Evolutionary conservation across 768 basidiomycete species (phyloP), one percentile per base, ranked within the genome.

Genomic region (Boletus subcaerulescens): DNA sequence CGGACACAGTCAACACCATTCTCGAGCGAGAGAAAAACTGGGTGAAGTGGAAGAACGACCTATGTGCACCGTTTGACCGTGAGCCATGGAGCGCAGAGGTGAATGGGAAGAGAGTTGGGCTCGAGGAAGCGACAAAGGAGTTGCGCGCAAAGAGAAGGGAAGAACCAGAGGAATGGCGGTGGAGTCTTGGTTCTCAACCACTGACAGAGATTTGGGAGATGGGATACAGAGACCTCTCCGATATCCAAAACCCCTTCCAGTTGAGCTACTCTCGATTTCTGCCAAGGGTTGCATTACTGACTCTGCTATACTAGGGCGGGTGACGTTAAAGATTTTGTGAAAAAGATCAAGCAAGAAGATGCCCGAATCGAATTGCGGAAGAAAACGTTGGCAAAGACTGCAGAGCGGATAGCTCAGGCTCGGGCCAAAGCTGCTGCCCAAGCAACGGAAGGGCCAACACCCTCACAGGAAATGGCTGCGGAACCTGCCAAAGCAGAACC

Each of bases 31-130:
- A 95, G 72, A 86, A 83, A 67, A 93, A 92, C 63, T 95, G 93
- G 93, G 83, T 91, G 4, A 83, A 80, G 58, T 94, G 91, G 92
- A 94, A 94, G 74, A 89, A 89, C 59, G 85, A 89, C 40, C 70
- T 87, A 3, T 94, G 92, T 65, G 74, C 82, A 15, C 81, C 87
- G 4, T 93, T 94, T 64, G 89, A 91, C 65, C 85, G 85, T 61
- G 84, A 84, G 38, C 77, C 87, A 6, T 83, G 86, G 80, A 73
- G 71, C 12, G 68, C 71, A 41, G 77, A 80, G 47, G 57, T 83
- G 31, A 73, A 78, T 48, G 81, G 75, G 4, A 68, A 71, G 61
- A 79, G 76, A 49, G 75, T 82, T 22, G 82, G 80, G 14, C 65
- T 91, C 36, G 80, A 87, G 60, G 84, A 85, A 60, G 82, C 82